Base-by-base conservation (phyloP, 2,329 filamentous ascomycete genomes). In the Pyricularia sp. region DNA sequence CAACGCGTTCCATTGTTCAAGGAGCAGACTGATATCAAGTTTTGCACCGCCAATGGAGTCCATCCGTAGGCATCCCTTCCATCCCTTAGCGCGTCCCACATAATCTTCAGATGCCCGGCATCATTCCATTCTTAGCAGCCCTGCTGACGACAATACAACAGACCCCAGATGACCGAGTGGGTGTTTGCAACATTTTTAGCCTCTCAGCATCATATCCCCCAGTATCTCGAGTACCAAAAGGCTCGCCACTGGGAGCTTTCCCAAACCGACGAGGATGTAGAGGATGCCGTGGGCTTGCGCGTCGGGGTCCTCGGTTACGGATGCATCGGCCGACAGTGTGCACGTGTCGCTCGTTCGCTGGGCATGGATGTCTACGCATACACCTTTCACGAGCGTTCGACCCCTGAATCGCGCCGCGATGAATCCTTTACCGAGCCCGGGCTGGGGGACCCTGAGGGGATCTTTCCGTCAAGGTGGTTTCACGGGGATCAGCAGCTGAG, bases 331-430 rank as follows among this genome's bases (percentile, higher is more conserved):
- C 75, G 81, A 5, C 79, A 83, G 65, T 73, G 77, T 20, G 81
- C 80, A 2, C 77, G 79, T 6, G 81, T 90, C 10, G 83, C 84
- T 5, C 81, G 81, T 6, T 85, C 86, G 4, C 77, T 90, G 73
- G 90, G 89, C 14, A 89, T 90, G 85, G 81, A 86, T 36, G 86
- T 92, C 0, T 81, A 90, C 71, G 90, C 90, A 1, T 91, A 89
- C 78, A 92, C 90, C 1, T 88, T 88, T 6, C 83, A 82, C 25
- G 68, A 61, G 23, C 65, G 69, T 11, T 12, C 68, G 1, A 91
- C 89, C 0, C 81, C 85, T 0, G 87, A 87, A 70, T 87, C 85
- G 20, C 84, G 84, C 65, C 79, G 77, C 64, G 89, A 92, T 75
- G 74, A 77, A 3, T 86, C 86, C 12, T 92, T 87, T 76, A 85